phyloP scores from a whole-genome alignment of 257 asterid genomes.

The Forsythia suspensa region DNA sequence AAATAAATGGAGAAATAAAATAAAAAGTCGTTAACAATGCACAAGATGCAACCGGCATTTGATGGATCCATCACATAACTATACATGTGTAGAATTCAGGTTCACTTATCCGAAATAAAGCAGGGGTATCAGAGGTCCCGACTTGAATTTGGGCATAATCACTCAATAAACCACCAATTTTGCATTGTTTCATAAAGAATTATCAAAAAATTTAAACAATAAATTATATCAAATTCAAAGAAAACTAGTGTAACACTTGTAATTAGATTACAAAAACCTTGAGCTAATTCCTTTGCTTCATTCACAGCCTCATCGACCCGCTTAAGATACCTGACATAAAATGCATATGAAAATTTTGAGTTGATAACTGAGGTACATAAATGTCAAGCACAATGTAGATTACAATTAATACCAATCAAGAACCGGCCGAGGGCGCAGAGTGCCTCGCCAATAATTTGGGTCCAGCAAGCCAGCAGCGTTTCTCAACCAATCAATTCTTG shows the following conservation, averaged over 20 bases:
- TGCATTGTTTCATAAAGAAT: not conserved
- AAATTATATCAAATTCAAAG: not conserved
- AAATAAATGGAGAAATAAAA: not conserved
- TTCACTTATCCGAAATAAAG: not conserved
- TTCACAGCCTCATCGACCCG: constrained; percentile 73
- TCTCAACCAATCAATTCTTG: constrained; percentile 91
- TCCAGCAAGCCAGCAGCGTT: constrained; percentile 93
- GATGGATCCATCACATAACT: not conserved
- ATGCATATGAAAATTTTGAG: not conserved
- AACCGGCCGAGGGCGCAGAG: constrained; percentile 88
- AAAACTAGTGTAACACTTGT: not conserved
- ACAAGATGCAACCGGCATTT: not conserved
- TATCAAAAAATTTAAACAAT: not conserved
- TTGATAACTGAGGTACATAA: not conserved
- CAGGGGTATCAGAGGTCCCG: not conserved
- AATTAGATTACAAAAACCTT: constrained; percentile 41
- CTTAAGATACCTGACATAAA: constrained; percentile 61
- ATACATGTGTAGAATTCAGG: no score
- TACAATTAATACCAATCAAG: constrained; percentile 64
- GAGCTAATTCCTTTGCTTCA: constrained; percentile 74
- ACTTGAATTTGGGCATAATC: not conserved
- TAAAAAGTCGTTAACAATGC: not conserved
- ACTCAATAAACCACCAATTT: not conserved
- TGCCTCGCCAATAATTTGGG: constrained; percentile 86
- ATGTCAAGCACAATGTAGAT: not conserved